These are phyloP conservation scores for Eucalyptus polyanthemos DNA, from an alignment of 345 rosid species.

Conservation along the genomic window DNA sequence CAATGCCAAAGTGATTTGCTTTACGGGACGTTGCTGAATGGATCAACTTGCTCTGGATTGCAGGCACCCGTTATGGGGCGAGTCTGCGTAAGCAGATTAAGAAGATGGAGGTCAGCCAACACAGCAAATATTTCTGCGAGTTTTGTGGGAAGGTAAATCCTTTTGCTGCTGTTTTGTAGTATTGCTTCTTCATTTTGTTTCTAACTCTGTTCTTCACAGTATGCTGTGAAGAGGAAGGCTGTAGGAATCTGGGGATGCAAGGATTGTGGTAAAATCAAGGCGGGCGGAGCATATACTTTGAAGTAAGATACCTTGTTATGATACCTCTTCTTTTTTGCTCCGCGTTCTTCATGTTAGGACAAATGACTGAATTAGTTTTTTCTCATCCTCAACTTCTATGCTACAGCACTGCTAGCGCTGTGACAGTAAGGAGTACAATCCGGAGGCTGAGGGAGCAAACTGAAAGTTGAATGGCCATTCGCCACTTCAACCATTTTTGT, in stretches of 20 bases:
- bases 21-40: not conserved
- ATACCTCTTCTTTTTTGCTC: not conserved
- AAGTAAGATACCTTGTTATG: slow-evolving; percentile 22
- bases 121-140: slow-evolving; percentile 79
- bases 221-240: slow-evolving; percentile 88
- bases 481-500: not conserved
- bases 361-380: not conserved
- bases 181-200: not conserved
- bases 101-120: slow-evolving; percentile 88
- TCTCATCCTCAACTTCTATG: not conserved
- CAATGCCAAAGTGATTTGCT: not conserved
- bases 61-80: slow-evolving; percentile 83
- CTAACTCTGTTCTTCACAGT: slow-evolving; percentile 9
- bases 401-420: slow-evolving; percentile 21
- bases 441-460: slow-evolving; percentile 94
- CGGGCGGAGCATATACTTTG: slow-evolving; percentile 93
- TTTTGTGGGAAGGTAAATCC: slow-evolving; percentile 69
- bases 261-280: slow-evolving; percentile 93
- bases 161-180: not conserved
- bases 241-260: slow-evolving; percentile 99
- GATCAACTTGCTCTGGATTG: not conserved
- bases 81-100: slow-evolving; percentile 86
- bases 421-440: slow-evolving; percentile 84
- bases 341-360: not conserved
- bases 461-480: slow-evolving; percentile 39